Base-by-base conservation (phyloP, 495 filamentous ascomycete species). In the Umbilicaria muhlenbergii region DNA sequence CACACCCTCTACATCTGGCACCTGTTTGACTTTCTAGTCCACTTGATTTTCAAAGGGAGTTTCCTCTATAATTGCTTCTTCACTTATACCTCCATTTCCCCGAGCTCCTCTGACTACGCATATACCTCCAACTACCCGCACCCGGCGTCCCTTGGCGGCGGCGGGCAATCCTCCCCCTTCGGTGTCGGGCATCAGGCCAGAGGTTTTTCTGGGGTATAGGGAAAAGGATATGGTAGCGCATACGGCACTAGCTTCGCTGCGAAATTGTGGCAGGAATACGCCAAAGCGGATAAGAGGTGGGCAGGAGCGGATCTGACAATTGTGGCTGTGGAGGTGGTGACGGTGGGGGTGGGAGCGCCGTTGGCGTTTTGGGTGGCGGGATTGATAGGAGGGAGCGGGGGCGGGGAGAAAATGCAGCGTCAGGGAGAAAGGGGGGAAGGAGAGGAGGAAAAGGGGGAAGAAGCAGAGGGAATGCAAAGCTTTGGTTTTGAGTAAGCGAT, bases 1-100 rank as follows among this genome's bases (percentile, higher is more conserved):
- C 83, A 86, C 48, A 55, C 80, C 53, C 77, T 96, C 48, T 94
- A 92, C 71, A 76, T 87, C 67, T 96, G 89, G 89, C 88, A 94
- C 69, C 68, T 78, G 48, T 94, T 94, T 66, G 86, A 94, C 61
- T 78, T 80, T 37, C 74, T 96, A 15, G 85, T 86, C 52, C 89
- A 95, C 68, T 66, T 88, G 61, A 65, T 81, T 52, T 78, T 94
- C 61, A 89, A 96, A 63, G 86, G 83, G 32, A 80, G 80, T 43
- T 96, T 83, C 64, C 77, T 94, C 38, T 94, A 85, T 68, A 78
- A 93, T 63, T 94, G 84, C 63, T 86, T 95, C 70, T 83, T 83
- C 69, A 78, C 77, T 47, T 84, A 69, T 51, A 61, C 63, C 4
- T 58, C 63, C 34, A 50, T 74, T 38, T 44, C 49, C 31, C 35